phyloP scores from a whole-genome alignment of 345 rosid genomes.

The Citrus trifoliata region DNA sequence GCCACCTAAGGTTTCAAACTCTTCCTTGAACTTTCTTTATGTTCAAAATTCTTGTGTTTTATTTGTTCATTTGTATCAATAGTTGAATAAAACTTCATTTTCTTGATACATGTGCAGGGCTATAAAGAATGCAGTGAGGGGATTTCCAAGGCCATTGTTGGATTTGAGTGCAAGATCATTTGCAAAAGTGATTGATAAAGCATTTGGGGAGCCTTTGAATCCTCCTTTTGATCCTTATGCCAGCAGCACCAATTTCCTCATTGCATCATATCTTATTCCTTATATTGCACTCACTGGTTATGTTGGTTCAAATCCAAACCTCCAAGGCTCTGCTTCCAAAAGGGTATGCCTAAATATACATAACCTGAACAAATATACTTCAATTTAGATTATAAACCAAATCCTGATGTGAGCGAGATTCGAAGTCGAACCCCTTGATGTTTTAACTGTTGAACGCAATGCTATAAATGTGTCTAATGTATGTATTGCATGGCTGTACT shows the following conservation, averaged over 20 bases:
- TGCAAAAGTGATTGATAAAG: constrained; percentile 48
- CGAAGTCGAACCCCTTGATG: too few relatives aligned
- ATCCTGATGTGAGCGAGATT: too few relatives aligned
- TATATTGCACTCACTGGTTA: constrained; percentile 82
- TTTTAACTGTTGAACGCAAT: too few relatives aligned
- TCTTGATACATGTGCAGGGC: constrained; percentile 40
- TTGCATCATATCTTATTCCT: constrained; percentile 77
- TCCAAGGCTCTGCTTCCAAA: constrained; percentile 37
- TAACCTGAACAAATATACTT: not conserved
- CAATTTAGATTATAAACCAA: not conserved
- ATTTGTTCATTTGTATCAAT: not conserved
- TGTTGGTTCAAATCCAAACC: constrained; percentile 68
- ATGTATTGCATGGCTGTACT: not conserved
- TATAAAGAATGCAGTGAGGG: constrained; percentile 51
- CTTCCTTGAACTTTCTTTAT: not conserved
- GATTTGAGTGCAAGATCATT: constrained; percentile 58
- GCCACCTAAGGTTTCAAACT: constrained; percentile 58
- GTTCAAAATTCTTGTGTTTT: not conserved
- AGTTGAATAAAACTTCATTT: not conserved
- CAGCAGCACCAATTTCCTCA: constrained; percentile 48
- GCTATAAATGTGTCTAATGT: not conserved
- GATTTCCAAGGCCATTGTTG: constrained; percentile 80
- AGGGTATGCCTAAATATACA: constrained; percentile 33
- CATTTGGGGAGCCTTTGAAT: constrained; percentile 40
- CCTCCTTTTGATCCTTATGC: constrained; percentile 80